Evolutionary conservation across 2,329 filamentous ascomycete species (phyloP), one percentile per base, ranked within the genome.

Genomic region (Colletotrichum tofieldiae): DNA sequence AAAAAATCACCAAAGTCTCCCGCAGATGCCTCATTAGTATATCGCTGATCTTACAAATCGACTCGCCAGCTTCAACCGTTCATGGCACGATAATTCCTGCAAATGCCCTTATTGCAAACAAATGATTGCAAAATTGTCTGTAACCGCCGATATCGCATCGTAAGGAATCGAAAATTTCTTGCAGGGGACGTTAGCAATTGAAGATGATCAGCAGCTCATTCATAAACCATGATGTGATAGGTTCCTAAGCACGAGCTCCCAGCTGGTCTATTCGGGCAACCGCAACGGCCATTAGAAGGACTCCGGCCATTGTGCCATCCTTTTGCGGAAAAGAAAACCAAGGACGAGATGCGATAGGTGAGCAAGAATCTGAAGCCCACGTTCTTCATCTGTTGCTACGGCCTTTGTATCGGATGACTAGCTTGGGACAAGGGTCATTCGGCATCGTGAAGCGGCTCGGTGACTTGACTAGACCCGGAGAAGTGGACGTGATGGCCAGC

Each of bases 311-410:
- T 35, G 47, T 37, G 41, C 62, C 64, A 41, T 49, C 35, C 23
- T 39, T 32, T 39, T 29, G 23, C 9, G 16, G 9, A 45, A 37
- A n/a, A 20, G 23, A 41, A 45, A 35, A 23, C 39, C n/a, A 39
- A 49, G n/a, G 20, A 49, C 32, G 49, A 71, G 64, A 67, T 62
- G 64, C 64, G 68, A 56, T 71, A 62, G 64, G 63, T 5, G 41
- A 67, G 29, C 3, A 11, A 26, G n/a, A 45, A 23, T 16, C n/a
- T 12, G 35, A 3, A 51, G 29, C 29, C 35, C 14, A n/a, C 29
- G n/a, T 18, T n/a, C 43, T 63, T 59, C 69, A 16, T 69, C 52
- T 41, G 43, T 47, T 52, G 18, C 52, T 41, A 20, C 51, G 41
- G 29, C 39, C 35, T 2, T 55, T 29, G 35, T 23, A 62, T 60